Evolutionary conservation across 2,329 filamentous ascomycete species (phyloP), one percentile per base, ranked within the genome.

Genomic region (Botrytis elliptica): DNA sequence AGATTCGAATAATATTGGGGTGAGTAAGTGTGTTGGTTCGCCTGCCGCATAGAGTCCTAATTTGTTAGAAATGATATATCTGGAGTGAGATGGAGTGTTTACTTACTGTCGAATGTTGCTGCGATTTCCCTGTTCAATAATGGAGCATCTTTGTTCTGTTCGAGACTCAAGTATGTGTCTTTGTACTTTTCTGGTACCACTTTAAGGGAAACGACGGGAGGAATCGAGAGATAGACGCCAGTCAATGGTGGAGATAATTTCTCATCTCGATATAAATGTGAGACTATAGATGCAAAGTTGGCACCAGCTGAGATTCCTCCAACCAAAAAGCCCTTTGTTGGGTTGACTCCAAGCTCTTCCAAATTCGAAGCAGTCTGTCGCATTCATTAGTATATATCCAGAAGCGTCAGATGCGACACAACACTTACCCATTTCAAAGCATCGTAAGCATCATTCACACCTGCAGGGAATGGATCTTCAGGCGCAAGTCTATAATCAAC

Each of bases 301-400:
- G 81, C 84, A 25, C 85, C 85, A 7, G 86, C 85, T 18, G 84
- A 86, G 1, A 83, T 82, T 0, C 86, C 86, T 25, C 85, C 85
- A 20, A 87, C 73, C n/a, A 88, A 74, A 75, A 88, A 87, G 0
- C 85, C 86, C 20, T 81, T 80, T 8, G 80, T 78, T 0, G 84
- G 82, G 73, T 86, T 82, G 16, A 83, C 83, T 12, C 20, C 82
- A 82, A 52, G 80, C 25, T 75, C 75, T 69, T 79, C 77, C 76
- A 70, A 3, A 40, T 65, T 29, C 55, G 57, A 52, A 44, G 46
- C 33, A 42, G 46, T 73, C 46, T 72, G 29, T 22, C n/a, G 46
- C 4, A 44, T 68, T 16, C 22, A 33, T 70, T 36, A 70, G 68
- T 36, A 7, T 3, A 6, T n/a, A 14, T 38, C n/a, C 40, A 4